These are phyloP conservation scores for Rhynchospora tenuis DNA, from an alignment of 176 grass and related monocot species.

Conservation along the genomic window DNA sequence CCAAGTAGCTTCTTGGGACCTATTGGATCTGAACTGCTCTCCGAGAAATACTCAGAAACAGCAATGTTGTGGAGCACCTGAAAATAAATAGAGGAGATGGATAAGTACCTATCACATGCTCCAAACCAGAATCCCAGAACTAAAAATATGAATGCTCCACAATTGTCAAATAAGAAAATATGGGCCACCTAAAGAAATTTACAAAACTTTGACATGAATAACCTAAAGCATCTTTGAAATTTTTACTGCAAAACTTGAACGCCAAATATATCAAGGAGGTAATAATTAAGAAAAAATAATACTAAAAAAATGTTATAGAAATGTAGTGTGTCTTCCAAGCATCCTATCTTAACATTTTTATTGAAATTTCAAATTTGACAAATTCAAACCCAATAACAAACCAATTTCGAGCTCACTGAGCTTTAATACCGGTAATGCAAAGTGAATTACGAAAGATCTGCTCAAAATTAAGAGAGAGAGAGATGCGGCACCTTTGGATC, in stretches of 20 bases:
- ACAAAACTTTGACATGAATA: background rate
- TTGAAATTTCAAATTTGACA: background rate
- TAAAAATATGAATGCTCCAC: background rate
- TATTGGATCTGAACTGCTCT: constrained; percentile 69
- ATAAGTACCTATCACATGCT: background rate
- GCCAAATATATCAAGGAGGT: background rate
- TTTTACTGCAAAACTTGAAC: background rate
- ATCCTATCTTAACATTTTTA: background rate
- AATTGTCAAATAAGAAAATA: background rate
- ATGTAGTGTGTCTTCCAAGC: background rate
- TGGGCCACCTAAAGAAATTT: background rate
- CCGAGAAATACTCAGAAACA: constrained; percentile 63
- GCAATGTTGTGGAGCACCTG: constrained; percentile 95
- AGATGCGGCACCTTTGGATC: constrained; percentile 57
- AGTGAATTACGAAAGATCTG: constrained; percentile 17
- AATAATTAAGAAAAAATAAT: background rate
- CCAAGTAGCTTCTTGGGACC: constrained; percentile 68
- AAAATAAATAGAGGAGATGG: constrained; percentile 13
- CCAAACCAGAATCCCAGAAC: background rate
- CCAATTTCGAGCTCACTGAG: background rate
- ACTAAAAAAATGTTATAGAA: background rate
- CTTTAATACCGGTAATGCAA: background rate
- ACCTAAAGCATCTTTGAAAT: background rate
- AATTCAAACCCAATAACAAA: background rate
- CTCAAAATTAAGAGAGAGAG: background rate